A percentile compares a stretch with the other conserved stretches of the same genome.
phyloP scores from a whole-genome alignment of 139 green algal genomes.

The Closterium sp. region DNA sequence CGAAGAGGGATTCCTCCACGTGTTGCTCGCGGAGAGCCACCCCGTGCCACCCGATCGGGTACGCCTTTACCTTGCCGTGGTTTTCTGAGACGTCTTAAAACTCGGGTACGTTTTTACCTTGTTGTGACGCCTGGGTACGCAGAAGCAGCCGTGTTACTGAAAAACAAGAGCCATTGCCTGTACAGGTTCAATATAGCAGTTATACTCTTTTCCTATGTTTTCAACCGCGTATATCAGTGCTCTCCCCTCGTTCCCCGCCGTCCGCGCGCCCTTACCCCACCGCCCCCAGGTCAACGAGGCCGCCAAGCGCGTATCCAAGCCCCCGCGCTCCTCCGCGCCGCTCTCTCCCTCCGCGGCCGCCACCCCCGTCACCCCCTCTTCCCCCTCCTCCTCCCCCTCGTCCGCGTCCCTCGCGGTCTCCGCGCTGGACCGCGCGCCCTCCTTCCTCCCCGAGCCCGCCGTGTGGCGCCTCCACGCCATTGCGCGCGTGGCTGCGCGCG shows the following conservation, averaged over 20 bases:
- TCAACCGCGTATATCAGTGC: too few relatives aligned
- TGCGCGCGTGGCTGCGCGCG: not conserved
- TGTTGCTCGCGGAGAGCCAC: not conserved
- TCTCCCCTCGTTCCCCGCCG: too few relatives aligned
- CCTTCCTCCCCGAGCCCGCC: not conserved
- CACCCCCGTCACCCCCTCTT: not conserved
- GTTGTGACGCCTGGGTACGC: too few relatives aligned
- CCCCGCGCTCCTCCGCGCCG: not conserved
- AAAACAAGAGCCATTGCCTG: too few relatives aligned
- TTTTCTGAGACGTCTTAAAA: too few relatives aligned
- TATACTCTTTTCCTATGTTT: too few relatives aligned
- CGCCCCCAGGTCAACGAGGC: not conserved
- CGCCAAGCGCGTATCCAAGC: not conserved
- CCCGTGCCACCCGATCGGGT: not conserved
- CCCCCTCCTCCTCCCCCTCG: not conserved
- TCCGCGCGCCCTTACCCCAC: too few relatives aligned
- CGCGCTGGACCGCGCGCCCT: not conserved
- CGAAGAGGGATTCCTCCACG: slow-evolving; percentile 27
- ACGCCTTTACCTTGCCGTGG: not conserved
- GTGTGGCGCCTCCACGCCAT: not conserved
- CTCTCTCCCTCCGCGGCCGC: not conserved
- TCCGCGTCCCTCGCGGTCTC: not conserved
- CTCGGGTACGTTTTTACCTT: too few relatives aligned
- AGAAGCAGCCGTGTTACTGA: too few relatives aligned
- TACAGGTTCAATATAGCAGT: too few relatives aligned